These are phyloP conservation scores for Aspergillus novofumigatus DNA, from an alignment of 2,329 filamentous ascomycete species.

Conservation along the genomic window DNA sequence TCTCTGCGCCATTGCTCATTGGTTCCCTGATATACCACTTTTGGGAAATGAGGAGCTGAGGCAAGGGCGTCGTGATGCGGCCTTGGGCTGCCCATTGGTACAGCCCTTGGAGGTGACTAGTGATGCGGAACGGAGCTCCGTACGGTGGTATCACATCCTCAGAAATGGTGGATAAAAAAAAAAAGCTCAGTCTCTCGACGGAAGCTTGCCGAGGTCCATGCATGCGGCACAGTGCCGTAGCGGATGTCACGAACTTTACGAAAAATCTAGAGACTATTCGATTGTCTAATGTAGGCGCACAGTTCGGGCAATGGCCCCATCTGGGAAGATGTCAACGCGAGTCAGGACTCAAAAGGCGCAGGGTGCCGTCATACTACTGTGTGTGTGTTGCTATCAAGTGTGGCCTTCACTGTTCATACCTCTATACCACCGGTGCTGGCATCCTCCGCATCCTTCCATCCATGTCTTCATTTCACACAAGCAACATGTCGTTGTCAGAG, in stretches of 20 bases:
- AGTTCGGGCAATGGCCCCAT: constrained; percentile 12
- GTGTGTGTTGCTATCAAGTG: background rate
- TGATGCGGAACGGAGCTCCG: constrained; percentile 5
- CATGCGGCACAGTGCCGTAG: background rate
- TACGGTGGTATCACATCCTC: constrained; percentile 5
- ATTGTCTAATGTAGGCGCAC: constrained; percentile 15
- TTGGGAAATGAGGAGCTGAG: constrained; percentile 13
- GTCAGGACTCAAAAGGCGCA: constrained; percentile 15
- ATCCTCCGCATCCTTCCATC: background rate
- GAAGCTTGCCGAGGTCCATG: background rate
- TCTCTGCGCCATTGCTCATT: constrained; percentile 9
- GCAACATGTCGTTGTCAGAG: constrained; percentile 14
- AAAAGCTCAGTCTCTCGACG: background rate
- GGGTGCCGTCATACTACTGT: constrained; percentile 2
- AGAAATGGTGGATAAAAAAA: background rate
- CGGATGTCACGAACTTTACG: background rate
- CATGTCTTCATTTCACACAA: background rate
- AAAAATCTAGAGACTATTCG: constrained; percentile 6
- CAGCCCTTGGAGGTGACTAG: constrained; percentile 5
- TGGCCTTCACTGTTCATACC: background rate
- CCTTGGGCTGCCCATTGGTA: constrained; percentile 16
- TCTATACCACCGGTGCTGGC: constrained; percentile 1
- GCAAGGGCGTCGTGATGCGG: constrained; percentile 7
- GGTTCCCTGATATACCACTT: constrained; percentile 12
- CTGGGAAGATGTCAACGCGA: constrained; percentile 13